Evolutionary conservation across 176 grass and related monocot genomes (phyloP), one percentile per base, ranked within the genome.

Genomic region (Oryza meridionalis): DNA sequence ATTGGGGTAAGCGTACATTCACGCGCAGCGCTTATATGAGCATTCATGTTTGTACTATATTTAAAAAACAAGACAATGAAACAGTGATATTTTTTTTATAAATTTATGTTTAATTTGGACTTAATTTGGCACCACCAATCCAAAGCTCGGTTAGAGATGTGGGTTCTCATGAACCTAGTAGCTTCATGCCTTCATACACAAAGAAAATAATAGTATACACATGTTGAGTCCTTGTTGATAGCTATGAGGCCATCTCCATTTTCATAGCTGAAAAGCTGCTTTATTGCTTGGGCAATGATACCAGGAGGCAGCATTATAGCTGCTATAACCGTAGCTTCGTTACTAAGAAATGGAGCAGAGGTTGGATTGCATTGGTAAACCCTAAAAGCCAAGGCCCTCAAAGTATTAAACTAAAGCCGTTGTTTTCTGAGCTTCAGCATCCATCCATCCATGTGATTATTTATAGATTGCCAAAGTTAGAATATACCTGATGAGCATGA

Each of bases 331-430:
- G 6, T 85, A 71, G 77, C 88, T 89, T 89, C 77, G 88, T 51
- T 69, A 45, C 77, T 85, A 85, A 89, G 87, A 76, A 89, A 85
- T n/a, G 53, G 40, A 75, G 42, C 42, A 49, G 14, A 37, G 51
- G 29, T 19, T 45, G 16, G 26, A 58, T 58, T 55, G n/a, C 19
- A 62, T 24, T 83, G 62, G 19, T 69, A 70, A 77, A 77, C 38
- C 72, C 27, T 72, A 43, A 77, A 87, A 65, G 49, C 65, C 69
- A 80, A 65, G 50, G 11, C 61, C 47, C 11, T 42, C 4, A 32
- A 6, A 27, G 9, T 51, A 81, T 66, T 82, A 78, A 78, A 82
- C 17, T 82, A 68, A 67, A 68, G 22, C 29, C 16, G 37, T 21
- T n/a, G 27, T 8, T n/a, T 21, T n/a, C 53, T 21, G 58, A 62